Percentiles rank a stretch among this genome's conserved stretches.
Conservation (phyloP, 495 filamentous ascomycete genomes). For the Hypoxylon intermedium region DNA sequence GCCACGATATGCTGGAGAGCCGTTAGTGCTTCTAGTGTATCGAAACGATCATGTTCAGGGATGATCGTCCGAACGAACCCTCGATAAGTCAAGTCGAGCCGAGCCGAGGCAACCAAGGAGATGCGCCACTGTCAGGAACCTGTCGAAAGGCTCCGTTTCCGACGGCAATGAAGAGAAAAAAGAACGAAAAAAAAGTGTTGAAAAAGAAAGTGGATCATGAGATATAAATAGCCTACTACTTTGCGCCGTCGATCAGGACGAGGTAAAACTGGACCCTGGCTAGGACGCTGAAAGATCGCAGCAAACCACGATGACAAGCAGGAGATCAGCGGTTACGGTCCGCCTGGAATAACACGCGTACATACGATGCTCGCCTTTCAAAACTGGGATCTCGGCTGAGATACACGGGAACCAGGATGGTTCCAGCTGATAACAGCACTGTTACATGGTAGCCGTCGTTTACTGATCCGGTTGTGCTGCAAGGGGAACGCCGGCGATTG, state of each 20-base stretch:
- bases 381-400: constrained; percentile 26
- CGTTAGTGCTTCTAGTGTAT: too few species aligned
- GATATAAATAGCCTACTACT: constrained; percentile 41
- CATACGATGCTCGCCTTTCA: constrained; percentile 5
- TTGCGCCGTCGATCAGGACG: constrained; percentile 36
- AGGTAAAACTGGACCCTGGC: constrained; percentile 39
- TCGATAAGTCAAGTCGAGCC: constrained; percentile 10
- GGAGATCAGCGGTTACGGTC: constrained; percentile 35
- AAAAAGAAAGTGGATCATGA: constrained; percentile 14
- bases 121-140: constrained; percentile 17
- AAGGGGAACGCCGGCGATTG: constrained; percentile 31
- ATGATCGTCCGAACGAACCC: constrained; percentile 11
- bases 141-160: constrained; percentile 32
- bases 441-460: neutral
- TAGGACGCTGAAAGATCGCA: constrained; percentile 32
- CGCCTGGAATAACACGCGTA: constrained; percentile 15
- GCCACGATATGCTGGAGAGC: too few species aligned
- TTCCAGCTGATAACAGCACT: constrained; percentile 7
- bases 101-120: constrained; percentile 6
- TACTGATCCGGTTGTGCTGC: constrained; percentile 23
- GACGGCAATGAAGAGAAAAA: constrained; percentile 33
- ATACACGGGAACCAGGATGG: constrained; percentile 27
- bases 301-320: constrained; percentile 33
- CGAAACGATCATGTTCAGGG: constrained; percentile 6
- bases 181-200: constrained; percentile 23